phyloP scores from a whole-genome alignment of 2,329 filamentous ascomycete species.

The Xylariales sp. region DNA sequence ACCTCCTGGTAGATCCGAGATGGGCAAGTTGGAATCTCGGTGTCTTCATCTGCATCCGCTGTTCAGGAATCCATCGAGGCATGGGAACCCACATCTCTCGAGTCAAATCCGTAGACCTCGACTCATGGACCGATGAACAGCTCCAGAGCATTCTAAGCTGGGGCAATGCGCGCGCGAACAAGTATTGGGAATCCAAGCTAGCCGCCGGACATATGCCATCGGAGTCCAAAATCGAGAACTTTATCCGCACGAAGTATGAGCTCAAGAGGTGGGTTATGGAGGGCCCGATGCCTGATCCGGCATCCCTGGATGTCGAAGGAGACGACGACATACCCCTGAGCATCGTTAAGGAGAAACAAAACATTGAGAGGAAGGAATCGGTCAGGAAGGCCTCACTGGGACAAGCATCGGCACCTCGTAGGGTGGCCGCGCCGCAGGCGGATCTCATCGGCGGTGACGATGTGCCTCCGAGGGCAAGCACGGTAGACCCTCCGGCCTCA shows the following conservation, averaged over 20 bases:
- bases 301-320: conserved; percentile 74
- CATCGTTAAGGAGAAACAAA: conserved; percentile 63
- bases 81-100: conserved; percentile 99
- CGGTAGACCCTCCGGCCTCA: conserved; percentile 60
- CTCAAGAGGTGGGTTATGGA: conserved; percentile 99
- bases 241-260: conserved; percentile 98
- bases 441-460: conserved; percentile 82
- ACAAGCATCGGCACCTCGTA: conserved; percentile 31
- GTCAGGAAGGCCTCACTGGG: conserved; percentile 56
- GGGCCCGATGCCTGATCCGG: conserved; percentile 87
- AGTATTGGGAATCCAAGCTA: conserved; percentile 97
- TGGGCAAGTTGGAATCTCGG: conserved; percentile 99
- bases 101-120: conserved; percentile 96
- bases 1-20: conserved; percentile 68
- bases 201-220: conserved; percentile 88
- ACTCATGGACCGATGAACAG: conserved; percentile 98
- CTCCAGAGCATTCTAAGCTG: conserved; percentile 88
- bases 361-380: conserved; percentile 54
- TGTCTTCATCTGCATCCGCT: conserved; percentile 96
- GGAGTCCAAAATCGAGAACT: conserved; percentile 98
- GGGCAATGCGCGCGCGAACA: conserved; percentile 96
- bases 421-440: conserved; percentile 44
- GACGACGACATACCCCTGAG: conserved; percentile 75
- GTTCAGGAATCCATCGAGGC: conserved; percentile 95
- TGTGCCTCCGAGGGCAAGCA: conserved; percentile 67